These are phyloP conservation scores for Dictyostelium gargantuum DNA, from an alignment of 208 protist genomes.

Conservation along the genomic window DNA sequence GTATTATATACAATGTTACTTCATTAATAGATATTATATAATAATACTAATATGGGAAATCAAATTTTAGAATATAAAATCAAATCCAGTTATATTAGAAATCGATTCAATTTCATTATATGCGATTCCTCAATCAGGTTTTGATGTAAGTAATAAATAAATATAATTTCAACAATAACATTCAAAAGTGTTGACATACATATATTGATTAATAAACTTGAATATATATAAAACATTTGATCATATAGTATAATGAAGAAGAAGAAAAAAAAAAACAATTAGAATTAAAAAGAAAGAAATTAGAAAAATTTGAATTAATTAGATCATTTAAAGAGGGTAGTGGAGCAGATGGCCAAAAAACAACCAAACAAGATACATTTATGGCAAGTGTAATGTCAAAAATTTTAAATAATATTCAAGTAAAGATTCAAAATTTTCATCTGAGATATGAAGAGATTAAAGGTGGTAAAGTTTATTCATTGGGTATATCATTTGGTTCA, in stretches of 20 bases:
- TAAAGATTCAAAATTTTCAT: conserved; percentile 54
- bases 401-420: conserved; percentile 54
- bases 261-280: conserved; percentile 20
- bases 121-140: conserved; percentile 32
- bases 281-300: conserved; percentile 37
- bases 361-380: conserved; percentile 12
- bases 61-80: conserved; percentile 34
- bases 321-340: conserved; percentile 44
- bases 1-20: no score
- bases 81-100: conserved; percentile 46
- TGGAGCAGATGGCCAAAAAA: not conserved
- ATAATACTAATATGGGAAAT: not conserved
- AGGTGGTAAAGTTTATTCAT: conserved; percentile 23
- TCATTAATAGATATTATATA: no score
- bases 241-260: conserved; percentile 35
- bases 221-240: not conserved
- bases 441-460: conserved; percentile 36
- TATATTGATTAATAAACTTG: no score
- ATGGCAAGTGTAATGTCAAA: conserved; percentile 52
- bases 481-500: conserved; percentile 48
- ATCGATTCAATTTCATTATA: conserved; percentile 59
- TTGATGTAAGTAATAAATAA: not conserved
- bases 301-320: conserved; percentile 57
- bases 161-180: no score
- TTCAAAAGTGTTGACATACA: no score